Evolutionary conservation across 148 eudicot species (phyloP).

Genomic region (Dysphania ambrosioides): DNA sequence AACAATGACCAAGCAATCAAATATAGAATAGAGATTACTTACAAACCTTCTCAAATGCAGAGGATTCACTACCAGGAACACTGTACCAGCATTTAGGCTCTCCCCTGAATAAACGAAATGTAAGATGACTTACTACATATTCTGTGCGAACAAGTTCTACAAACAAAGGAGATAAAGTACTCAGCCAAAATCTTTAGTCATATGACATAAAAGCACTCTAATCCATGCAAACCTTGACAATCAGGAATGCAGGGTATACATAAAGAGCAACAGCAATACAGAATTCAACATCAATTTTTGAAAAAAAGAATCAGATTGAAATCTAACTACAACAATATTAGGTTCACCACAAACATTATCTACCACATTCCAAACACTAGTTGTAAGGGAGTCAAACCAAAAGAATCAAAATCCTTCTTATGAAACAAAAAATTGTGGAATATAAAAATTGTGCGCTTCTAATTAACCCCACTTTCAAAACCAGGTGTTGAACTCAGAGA

Average conservation of each 20-base stretch:
- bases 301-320: not conserved
- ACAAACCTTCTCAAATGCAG: conserved; percentile 89
- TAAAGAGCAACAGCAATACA: not conserved
- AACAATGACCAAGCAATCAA: not conserved
- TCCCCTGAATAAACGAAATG: conserved; percentile 62
- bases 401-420: not conserved
- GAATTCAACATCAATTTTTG: not conserved
- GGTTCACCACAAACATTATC: not conserved
- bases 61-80: conserved; percentile 87
- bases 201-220: not conserved
- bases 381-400: not conserved
- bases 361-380: conserved; percentile 5
- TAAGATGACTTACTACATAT: not conserved
- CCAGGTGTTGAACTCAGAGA: not conserved
- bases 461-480: not conserved
- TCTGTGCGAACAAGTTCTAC: not conserved
- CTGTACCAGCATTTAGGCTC: conserved; percentile 99
- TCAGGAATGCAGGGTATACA: not conserved
- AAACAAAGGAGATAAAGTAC: not conserved
- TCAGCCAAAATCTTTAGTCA: not conserved
- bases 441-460: not conserved
- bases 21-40: conserved; percentile 1
- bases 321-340: not conserved
- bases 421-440: not conserved
- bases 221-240: not conserved